Percentiles rank a stretch among this genome's conserved stretches.
Evolutionary conservation across 805 yeast genomes (phyloP).

Genomic region (Metschnikowia lochheadii): DNA sequence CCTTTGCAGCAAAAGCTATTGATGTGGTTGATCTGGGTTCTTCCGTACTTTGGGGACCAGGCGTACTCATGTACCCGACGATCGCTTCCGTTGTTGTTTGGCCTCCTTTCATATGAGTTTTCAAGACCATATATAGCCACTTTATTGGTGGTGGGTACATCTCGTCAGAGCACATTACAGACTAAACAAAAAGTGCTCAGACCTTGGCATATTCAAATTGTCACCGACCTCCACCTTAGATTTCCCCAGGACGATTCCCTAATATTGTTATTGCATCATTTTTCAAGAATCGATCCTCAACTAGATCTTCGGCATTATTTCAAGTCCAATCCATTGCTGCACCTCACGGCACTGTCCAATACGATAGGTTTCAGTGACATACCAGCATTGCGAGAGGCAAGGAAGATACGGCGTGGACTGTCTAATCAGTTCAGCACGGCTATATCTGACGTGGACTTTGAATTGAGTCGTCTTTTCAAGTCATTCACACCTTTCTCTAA

Average conservation of each 20-base stretch:
- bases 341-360: neutral
- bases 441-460: conserved; percentile 1
- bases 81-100: conserved; percentile 13
- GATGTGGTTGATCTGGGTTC: conserved; percentile 13
- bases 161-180: neutral
- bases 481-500: neutral
- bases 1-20: conserved; percentile 12
- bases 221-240: conserved; percentile 8
- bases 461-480: neutral
- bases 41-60: conserved; percentile 13
- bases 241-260: conserved; percentile 15
- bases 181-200: conserved; percentile 5
- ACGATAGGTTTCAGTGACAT: neutral
- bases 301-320: conserved; percentile 3
- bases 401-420: neutral
- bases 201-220: conserved; percentile 14
- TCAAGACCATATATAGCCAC: conserved; percentile 14
- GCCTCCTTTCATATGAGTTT: conserved; percentile 16
- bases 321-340: neutral
- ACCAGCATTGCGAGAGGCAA: neutral
- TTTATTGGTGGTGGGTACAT: conserved; percentile 10
- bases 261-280: conserved; percentile 6
- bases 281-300: conserved; percentile 1
- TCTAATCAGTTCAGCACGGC: conserved; percentile 1
- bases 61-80: conserved; percentile 4